phyloP scores from a whole-genome alignment of 108 stramenopile species.

The Nannochloropsis oceanica region DNA sequence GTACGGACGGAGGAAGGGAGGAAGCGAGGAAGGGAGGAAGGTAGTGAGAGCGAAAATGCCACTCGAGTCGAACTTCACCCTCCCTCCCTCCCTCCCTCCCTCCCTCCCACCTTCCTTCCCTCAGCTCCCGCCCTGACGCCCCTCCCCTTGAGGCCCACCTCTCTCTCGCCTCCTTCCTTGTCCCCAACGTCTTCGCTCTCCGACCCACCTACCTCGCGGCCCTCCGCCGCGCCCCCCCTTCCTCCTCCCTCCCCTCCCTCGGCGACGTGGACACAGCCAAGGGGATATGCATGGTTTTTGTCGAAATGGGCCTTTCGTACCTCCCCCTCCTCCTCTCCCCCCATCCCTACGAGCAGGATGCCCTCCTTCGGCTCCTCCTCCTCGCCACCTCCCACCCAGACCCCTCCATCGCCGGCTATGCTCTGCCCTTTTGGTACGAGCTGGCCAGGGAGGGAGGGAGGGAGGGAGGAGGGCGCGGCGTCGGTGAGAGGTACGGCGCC shows the following conservation, averaged over 20 bases:
- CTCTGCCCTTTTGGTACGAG: conserved; percentile 79
- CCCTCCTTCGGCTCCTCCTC: conserved; percentile 57
- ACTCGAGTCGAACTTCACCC: neutral
- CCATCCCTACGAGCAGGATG: conserved; percentile 38
- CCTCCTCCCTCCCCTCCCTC: neutral
- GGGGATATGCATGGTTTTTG: conserved; percentile 71
- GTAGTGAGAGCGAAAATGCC: too few species aligned
- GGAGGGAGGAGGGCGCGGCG: neutral
- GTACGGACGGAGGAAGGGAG: too few species aligned
- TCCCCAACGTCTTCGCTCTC: neutral
- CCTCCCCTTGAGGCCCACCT: neutral
- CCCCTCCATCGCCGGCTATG: conserved; percentile 58
- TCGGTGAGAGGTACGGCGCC: neutral
- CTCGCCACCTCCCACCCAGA: conserved; percentile 43
- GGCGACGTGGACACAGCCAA: conserved; percentile 64
- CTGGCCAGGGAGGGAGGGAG: conserved; percentile 9
- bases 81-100: neutral
- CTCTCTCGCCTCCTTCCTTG: neutral
- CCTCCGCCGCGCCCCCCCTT: neutral
- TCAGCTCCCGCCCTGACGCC: neutral
- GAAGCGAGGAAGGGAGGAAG: too few species aligned
- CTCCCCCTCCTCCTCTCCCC: conserved; percentile 55
- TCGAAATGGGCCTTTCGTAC: conserved; percentile 89
- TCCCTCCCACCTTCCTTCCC: neutral
- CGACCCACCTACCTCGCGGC: neutral